Evolutionary conservation across 495 filamentous ascomycete species (phyloP).

Genomic region (Evernia prunastri): DNA sequence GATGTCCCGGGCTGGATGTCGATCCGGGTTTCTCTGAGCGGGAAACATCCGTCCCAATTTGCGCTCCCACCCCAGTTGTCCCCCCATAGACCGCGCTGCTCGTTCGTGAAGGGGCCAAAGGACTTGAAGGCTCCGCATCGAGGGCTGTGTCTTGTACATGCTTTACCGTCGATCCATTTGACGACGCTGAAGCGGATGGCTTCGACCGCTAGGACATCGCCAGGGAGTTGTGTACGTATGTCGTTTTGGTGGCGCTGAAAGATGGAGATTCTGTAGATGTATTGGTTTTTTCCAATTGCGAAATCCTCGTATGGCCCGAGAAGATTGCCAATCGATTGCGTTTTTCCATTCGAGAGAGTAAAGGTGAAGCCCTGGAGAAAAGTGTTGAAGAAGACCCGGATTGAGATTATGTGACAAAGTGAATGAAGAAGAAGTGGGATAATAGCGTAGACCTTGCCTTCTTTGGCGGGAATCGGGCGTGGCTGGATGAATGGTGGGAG

Average conservation of each 20-base stretch:
- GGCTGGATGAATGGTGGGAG: background rate
- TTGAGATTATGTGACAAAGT: slow-evolving; percentile 2
- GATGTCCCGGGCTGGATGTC: background rate
- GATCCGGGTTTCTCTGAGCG: slow-evolving; percentile 1
- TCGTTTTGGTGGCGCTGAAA: slow-evolving; percentile 6
- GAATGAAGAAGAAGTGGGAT: slow-evolving; percentile 3
- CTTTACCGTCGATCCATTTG: slow-evolving; percentile 5
- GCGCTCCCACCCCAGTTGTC: slow-evolving; percentile 3
- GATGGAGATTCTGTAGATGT: background rate
- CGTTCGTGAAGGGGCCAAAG: slow-evolving; percentile 12
- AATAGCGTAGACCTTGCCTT: slow-evolving; percentile 1
- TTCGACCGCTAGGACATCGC: slow-evolving; percentile 5
- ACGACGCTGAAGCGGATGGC: slow-evolving; percentile 5
- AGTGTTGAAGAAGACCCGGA: slow-evolving; percentile 4
- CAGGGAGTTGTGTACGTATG: background rate
- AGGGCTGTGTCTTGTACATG: background rate
- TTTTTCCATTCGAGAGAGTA: slow-evolving; percentile 5
- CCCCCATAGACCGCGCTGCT: slow-evolving; percentile 10
- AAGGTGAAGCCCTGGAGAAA: slow-evolving; percentile 6
- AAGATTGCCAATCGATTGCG: slow-evolving; percentile 1
- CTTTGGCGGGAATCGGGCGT: slow-evolving; percentile 4
- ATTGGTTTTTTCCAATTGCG: background rate
- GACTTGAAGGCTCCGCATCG: background rate
- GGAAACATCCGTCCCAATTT: slow-evolving; percentile 5
- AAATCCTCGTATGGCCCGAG: background rate